Percentiles rank a stretch among this genome's conserved stretches.
Evolutionary conservation across 345 rosid genomes (phyloP).

Genomic region (Citrus cavaleriei): DNA sequence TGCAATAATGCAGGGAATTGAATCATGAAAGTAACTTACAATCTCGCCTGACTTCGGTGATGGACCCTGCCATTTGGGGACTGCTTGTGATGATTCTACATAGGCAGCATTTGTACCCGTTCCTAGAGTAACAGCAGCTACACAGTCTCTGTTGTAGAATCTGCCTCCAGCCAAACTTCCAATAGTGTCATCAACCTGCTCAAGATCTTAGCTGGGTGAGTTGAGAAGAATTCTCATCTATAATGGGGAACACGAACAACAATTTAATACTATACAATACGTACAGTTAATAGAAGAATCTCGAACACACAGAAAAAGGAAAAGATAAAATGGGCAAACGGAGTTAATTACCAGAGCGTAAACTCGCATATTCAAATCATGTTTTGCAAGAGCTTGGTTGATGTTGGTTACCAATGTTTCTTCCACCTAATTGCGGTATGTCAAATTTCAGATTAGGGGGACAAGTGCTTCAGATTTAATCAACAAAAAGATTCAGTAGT

Average conservation of each 20-base stretch:
- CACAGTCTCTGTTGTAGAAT: slow-evolving; percentile 47
- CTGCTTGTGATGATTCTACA: slow-evolving; percentile 39
- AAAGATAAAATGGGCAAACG: too few relatives aligned
- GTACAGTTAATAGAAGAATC: not conserved
- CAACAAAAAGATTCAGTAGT: not conserved
- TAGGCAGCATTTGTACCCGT: slow-evolving; percentile 55
- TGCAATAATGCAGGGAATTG: not conserved
- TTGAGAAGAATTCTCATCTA: not conserved
- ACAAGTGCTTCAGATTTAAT: too few relatives aligned
- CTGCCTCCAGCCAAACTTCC: slow-evolving; percentile 65
- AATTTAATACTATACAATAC: not conserved
- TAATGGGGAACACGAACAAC: not conserved
- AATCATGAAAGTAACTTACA: slow-evolving; percentile 20
- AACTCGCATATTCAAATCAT: slow-evolving; percentile 38
- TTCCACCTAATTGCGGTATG: slow-evolving; percentile 16
- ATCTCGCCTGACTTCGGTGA: slow-evolving; percentile 39
- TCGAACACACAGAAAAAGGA: too few relatives aligned
- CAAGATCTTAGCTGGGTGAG: not conserved
- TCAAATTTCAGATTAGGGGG: not conserved
- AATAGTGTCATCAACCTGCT: slow-evolving; percentile 47
- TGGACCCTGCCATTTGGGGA: slow-evolving; percentile 32
- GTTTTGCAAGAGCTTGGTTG: slow-evolving; percentile 42
- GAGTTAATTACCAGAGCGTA: slow-evolving; percentile 19
- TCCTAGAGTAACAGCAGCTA: slow-evolving; percentile 59
- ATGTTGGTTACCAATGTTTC: slow-evolving; percentile 29